Base-by-base conservation (phyloP, 495 filamentous ascomycete genomes). In the Glutinoglossum americanum region DNA sequence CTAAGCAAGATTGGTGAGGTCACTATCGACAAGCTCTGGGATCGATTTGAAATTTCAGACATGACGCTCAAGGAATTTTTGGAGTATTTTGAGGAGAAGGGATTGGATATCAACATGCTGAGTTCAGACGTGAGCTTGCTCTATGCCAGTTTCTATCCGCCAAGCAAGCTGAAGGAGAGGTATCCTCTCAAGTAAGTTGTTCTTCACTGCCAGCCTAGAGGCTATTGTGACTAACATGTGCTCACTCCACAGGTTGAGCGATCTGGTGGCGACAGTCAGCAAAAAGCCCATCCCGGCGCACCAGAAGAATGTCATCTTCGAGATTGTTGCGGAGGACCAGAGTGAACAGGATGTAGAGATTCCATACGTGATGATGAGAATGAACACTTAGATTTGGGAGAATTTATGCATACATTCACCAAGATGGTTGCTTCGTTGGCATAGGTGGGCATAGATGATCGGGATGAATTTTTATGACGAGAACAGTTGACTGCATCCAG, bases 311-410 rank as follows among this genome's bases (percentile, higher is more conserved):
- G 75, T 97, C 55, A 94, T 99, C 61, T 90, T 96, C 67, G 93
- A 97, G 74, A 83, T 96, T 62, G 92, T 88, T 11, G 86, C 83
- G 6, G 93, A 99, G 67, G 93, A 97, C 64, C 71, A 78, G 64
- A 83, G 79, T 1, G 92, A 84, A 57, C 86, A 97, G 72, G 93
- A 99, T 70, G 89, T 97, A 5, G 93, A 99, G 71, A 82, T 97
- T 62, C 93, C 93, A 8, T 96, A 95, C 68, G 87, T 97, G 65
- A 94, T 90, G 84, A 79, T 94, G 62, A 87, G 83, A 74, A 68
- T 82, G 64, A 51, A 59, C 25, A 58, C 17, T 49, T 58, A 58
- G 47, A 56, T 11, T n/a, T 32, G 49, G 13, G n/a, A 10, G 21
- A 10, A 45, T 45, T 45, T 10, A 5, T 23, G n/a, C n/a, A 45